These are phyloP conservation scores for Penicillium paneum DNA, from an alignment of 2,329 filamentous ascomycete species.

Conservation along the genomic window DNA sequence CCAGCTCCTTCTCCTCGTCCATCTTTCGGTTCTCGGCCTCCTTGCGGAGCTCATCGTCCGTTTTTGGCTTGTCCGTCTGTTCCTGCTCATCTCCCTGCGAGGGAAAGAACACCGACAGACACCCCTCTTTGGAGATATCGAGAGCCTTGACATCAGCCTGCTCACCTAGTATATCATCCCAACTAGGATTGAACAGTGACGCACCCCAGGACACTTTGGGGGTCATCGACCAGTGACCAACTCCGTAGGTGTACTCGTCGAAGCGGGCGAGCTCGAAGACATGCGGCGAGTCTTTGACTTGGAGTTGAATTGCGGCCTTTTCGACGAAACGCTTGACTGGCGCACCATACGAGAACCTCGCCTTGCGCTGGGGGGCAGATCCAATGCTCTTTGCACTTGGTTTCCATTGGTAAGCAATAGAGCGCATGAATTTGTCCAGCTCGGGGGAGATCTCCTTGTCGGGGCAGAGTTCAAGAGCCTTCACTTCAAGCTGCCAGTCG, in stretches of 20 bases:
- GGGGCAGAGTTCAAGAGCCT: conserved; percentile 38
- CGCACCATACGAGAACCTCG: conserved; percentile 27
- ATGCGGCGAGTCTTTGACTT: conserved; percentile 40
- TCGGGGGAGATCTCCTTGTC: conserved; percentile 10
- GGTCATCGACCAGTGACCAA: conserved; percentile 2
- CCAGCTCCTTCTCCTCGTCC: not conserved
- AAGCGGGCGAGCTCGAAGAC: conserved; percentile 45
- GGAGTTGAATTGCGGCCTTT: conserved; percentile 40
- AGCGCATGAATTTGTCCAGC: conserved; percentile 3
- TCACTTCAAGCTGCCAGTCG: conserved; percentile 44
- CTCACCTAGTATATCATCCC: conserved; percentile 40
- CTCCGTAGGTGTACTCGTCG: conserved; percentile 31
- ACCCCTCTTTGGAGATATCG: not conserved
- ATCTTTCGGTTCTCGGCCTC: not conserved
- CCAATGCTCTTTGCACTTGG: conserved; percentile 19
- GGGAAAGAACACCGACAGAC: conserved; percentile 1
- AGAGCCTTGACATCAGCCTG: not conserved
- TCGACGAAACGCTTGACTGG: conserved; percentile 37
- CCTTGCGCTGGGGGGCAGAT: conserved; percentile 27
- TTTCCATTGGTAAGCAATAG: conserved; percentile 2
- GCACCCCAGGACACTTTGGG: conserved; percentile 37
- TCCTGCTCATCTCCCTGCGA: not conserved
- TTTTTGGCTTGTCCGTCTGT: not conserved
- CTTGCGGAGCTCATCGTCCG: not conserved
- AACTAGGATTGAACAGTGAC: conserved; percentile 37